Evolutionary conservation across 2,329 filamentous ascomycete genomes (phyloP), one percentile per base, ranked within the genome.

Genomic region (Penicillium aurantiogriseum): DNA sequence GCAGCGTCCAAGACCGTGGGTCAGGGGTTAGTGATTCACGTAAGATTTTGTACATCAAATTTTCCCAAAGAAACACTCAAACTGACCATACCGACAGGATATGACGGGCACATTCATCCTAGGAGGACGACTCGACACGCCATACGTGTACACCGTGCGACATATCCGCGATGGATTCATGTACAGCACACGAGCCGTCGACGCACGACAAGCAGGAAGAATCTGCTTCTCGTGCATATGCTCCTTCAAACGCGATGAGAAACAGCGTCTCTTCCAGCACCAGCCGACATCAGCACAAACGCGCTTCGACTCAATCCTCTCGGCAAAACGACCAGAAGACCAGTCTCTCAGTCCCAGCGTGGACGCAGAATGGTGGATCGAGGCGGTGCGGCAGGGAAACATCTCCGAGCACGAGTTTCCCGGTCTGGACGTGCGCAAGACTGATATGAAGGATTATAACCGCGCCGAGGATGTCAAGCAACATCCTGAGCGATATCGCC

Each of bases 1-100:
- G 82, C 82, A 17, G 82, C 83, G 9, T 79, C 79, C 9, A 79
- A 83, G 59, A 85, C 82, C 2, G 79, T 84, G 13, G 66, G 64
- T 6, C 69, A 74, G 29, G 82, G 80, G 2, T 79, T 82, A 49
- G 66, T 83, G 29, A 71, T 85, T 23, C 81, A 84, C 70, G 81
- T 83, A 71, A 58, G 75, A 67, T 33, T 19, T n/a, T 23, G 7
- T n/a, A 36, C 25, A 21, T 21, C 7, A 23, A 5, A 10, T 3
- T 9, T 13, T 1, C 11, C 27, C 8, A 39, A 36, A 25, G 17
- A 23, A 23, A 38, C n/a, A 19, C 7, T 8, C 33, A 7, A 9
- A 35, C 50, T 61, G 9, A 58, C 38, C 38, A 3, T 15, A 23
- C 36, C n/a, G 5, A 2, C 60, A 83, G 80, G 79, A 79, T 63